Evolutionary conservation across 148 eudicot genomes (phyloP), one percentile per base, ranked within the genome.

Genomic region (Silene conica): DNA sequence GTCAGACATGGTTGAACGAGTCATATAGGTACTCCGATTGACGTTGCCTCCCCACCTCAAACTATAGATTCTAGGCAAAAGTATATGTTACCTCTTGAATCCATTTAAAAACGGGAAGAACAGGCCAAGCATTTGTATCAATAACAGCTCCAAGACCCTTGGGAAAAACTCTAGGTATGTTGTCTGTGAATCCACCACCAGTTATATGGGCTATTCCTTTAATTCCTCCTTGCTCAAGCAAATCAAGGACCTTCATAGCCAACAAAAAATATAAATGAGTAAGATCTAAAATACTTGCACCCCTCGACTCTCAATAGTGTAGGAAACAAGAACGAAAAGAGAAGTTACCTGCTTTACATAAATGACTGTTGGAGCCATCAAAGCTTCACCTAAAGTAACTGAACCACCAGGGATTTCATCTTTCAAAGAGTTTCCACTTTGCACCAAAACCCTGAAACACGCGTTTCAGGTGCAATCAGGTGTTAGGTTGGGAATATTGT

Each of bases 131-230:
- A 79, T 84, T 82, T 41, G 82, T 74, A 71, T 79, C 72, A 61
- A 95, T 85, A 59, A 74, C 78, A 63, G 98, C 98, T 22, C 98
- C 98, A 67, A 92, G 92, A 74, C 97, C 98, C 81, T 95, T 67
- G 0, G 98, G 98, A 21, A 95, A 90, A 50, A 92, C 92, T 74
- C 96, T 76, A 21, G 97, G 98, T 76, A 95, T 92, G 78, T 95
- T 95, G 71, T 95, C 98, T 0, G 97, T 95, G 76, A 95, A 95
- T 31, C 98, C 97, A 68, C 98, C 98, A 12, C 98, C 97, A 6
- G 98, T 95, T 72, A 95, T 86, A 79, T 95, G 98, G 61, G 98
- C 93, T 65, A 95, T 90, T 59, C 98, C 98, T 76, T 95, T 92
- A 41, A 95, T 89, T 25, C 97, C 97, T 77, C 98, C 97, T 71